These are phyloP conservation scores for Colletotrichum chlorophyti DNA, from an alignment of 2,329 filamentous ascomycete species.

Conservation along the genomic window DNA sequence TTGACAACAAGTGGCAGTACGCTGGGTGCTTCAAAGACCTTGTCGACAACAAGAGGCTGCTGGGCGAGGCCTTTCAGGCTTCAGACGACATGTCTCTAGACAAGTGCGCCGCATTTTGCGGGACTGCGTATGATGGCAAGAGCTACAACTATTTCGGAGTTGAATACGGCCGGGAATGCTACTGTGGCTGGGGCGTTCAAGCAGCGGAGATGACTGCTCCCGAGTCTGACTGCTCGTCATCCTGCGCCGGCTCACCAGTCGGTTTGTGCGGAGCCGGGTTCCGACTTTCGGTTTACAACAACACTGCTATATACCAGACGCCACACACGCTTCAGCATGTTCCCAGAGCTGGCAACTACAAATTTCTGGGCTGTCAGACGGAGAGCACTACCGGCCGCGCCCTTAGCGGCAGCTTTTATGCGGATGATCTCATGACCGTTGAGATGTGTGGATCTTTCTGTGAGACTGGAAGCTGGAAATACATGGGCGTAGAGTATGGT, in stretches of 20 bases:
- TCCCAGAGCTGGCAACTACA: conserved; percentile 27
- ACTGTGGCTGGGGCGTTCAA: conserved; percentile 31
- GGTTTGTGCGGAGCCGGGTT: conserved; percentile 29
- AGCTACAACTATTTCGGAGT: conserved; percentile 36
- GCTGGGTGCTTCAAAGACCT: conserved; percentile 34
- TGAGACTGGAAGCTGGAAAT: conserved; percentile 26
- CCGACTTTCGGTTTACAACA: conserved; percentile 33
- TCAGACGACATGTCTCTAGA: conserved; percentile 33
- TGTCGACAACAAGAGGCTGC: conserved; percentile 27
- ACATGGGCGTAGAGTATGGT: conserved; percentile 36
- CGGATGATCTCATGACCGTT: conserved; percentile 34
- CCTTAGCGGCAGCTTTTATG: conserved; percentile 23
- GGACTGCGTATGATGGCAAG: conserved; percentile 22
- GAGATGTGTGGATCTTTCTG: conserved; percentile 35
- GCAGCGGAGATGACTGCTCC: conserved; percentile 20
- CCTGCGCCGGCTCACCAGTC: conserved; percentile 23
- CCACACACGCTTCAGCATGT: conserved; percentile 28
- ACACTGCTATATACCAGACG: conserved; percentile 25
- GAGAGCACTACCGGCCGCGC: conserved; percentile 31
- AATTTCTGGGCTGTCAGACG: conserved; percentile 33
- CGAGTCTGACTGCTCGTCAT: conserved; percentile 30
- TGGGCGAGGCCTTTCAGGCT: conserved; percentile 23
- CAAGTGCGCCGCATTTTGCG: conserved; percentile 34
- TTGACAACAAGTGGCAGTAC: conserved; percentile 31
- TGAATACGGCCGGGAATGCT: conserved; percentile 33